phyloP scores from a whole-genome alignment of 805 yeast species.

The Wickerhamomyces chambardii region DNA sequence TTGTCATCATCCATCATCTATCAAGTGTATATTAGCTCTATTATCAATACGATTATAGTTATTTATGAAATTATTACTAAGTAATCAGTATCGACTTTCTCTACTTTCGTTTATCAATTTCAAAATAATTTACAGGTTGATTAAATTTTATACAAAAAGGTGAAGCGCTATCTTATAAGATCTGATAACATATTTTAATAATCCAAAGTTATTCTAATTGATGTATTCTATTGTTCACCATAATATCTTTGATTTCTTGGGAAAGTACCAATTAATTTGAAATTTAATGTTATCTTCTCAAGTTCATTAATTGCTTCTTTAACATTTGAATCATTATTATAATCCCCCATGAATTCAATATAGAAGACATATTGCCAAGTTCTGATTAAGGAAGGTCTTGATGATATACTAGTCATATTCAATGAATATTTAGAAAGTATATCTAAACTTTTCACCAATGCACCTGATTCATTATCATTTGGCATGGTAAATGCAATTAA shows the following conservation, averaged over 20 bases:
- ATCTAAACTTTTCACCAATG: slow-evolving; percentile 56
- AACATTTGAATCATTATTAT: slow-evolving; percentile 20
- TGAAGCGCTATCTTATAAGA: no score
- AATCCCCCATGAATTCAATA: slow-evolving; percentile 52
- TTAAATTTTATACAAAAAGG: no score
- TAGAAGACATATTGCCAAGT: slow-evolving; percentile 83
- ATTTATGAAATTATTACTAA: no score
- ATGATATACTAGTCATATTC: slow-evolving; percentile 62
- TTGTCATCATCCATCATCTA: no score
- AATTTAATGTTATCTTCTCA: slow-evolving; percentile 31
- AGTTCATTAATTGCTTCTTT: slow-evolving; percentile 32
- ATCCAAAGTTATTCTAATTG: no score
- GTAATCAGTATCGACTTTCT: no score
- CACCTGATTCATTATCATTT: slow-evolving; percentile 57
- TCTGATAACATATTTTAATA: no score
- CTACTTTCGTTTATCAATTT: no score
- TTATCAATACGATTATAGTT: no score
- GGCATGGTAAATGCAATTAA: slow-evolving; percentile 58
- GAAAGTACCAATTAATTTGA: slow-evolving; percentile 54
- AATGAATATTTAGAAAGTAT: slow-evolving; percentile 46
- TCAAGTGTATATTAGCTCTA: no score
- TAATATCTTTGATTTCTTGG: slow-evolving; percentile 33
- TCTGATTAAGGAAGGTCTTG: slow-evolving; percentile 61
- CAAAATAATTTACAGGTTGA: no score
- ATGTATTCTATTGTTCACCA: slow-evolving; percentile 5